These are phyloP conservation scores for Aspergillus oerlinghausenensis DNA, from an alignment of 2,329 filamentous ascomycete species.

Conservation along the genomic window DNA sequence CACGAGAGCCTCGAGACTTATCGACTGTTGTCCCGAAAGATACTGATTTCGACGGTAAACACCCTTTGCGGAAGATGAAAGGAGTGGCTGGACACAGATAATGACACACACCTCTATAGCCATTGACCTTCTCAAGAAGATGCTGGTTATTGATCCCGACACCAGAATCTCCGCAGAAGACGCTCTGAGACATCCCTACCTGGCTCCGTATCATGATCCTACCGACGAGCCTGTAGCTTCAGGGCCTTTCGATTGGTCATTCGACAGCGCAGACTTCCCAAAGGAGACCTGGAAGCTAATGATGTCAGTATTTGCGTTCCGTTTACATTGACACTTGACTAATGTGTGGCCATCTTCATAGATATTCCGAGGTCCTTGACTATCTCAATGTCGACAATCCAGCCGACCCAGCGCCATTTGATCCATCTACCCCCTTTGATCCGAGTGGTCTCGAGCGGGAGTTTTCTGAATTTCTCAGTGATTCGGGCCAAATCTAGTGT, in stretches of 20 bases:
- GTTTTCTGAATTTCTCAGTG: not conserved
- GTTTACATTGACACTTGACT: not conserved
- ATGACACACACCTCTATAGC: slow-evolving; percentile 47
- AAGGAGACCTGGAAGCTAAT: slow-evolving; percentile 99
- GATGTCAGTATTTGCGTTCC: slow-evolving; percentile 64
- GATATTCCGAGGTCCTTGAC: slow-evolving; percentile 98
- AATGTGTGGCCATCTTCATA: slow-evolving; percentile 32
- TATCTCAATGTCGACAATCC: slow-evolving; percentile 83
- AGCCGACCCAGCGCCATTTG: not conserved
- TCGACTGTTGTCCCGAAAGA: slow-evolving; percentile 80
- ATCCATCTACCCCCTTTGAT: not conserved
- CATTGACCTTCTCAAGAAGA: slow-evolving; percentile 86
- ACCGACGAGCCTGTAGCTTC: slow-evolving; percentile 92
- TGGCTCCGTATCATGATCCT: slow-evolving; percentile 93
- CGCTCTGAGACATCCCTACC: slow-evolving; percentile 84
- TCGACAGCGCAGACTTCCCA: slow-evolving; percentile 93
- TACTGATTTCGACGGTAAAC: slow-evolving; percentile 73
- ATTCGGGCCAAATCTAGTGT: not conserved
- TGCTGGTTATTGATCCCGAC: slow-evolving; percentile 98
- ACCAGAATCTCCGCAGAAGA: slow-evolving; percentile 84
- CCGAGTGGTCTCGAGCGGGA: not conserved
- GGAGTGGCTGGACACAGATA: slow-evolving; percentile 1
- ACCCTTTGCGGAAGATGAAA: not conserved
- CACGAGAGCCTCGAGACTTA: slow-evolving; percentile 82
- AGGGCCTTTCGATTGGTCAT: slow-evolving; percentile 99